phyloP scores from a whole-genome alignment of 345 rosid species.

The Trapa bicornis region DNA sequence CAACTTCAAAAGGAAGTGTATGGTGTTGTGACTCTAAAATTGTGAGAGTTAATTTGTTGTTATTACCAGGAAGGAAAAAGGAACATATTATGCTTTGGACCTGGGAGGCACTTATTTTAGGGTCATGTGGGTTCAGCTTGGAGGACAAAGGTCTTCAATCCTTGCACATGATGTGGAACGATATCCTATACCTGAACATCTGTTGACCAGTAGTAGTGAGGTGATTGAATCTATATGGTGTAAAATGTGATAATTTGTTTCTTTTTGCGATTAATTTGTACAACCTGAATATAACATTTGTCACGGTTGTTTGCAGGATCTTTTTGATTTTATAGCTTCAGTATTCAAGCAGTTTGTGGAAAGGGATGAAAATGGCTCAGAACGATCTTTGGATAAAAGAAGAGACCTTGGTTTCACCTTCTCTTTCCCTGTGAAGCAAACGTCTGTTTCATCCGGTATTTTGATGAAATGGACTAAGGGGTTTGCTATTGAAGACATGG shows the following conservation, averaged over 20 bases:
- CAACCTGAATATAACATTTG: not conserved
- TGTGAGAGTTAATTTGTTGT: constrained; percentile 4
- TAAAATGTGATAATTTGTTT: not conserved
- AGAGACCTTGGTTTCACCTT: constrained; percentile 83
- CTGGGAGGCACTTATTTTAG: constrained; percentile 85
- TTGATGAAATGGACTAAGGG: constrained; percentile 87
- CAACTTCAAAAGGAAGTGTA: not conserved
- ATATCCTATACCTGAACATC: constrained; percentile 51
- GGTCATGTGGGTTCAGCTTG: constrained; percentile 69
- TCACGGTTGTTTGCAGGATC: constrained; percentile 37
- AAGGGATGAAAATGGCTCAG: constrained; percentile 45
- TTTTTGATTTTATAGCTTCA: constrained; percentile 75
- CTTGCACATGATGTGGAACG: constrained; percentile 50
- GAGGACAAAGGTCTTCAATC: constrained; percentile 55
- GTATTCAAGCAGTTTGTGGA: constrained; percentile 63
- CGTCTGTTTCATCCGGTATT: constrained; percentile 49
- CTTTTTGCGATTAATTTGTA: not conserved
- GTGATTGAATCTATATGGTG: constrained; percentile 19
- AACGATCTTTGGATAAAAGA: constrained; percentile 17
- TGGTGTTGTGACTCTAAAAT: not conserved
- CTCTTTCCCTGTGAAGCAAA: constrained; percentile 81
- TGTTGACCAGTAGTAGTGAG: constrained; percentile 69
- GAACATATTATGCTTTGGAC: constrained; percentile 77
- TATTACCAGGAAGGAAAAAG: constrained; percentile 67
- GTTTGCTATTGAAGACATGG: constrained; percentile 66